Evolutionary conservation across 208 protist genomes (phyloP), one percentile per base, ranked within the genome.

Genomic region (Naegleria lovaniensis): DNA sequence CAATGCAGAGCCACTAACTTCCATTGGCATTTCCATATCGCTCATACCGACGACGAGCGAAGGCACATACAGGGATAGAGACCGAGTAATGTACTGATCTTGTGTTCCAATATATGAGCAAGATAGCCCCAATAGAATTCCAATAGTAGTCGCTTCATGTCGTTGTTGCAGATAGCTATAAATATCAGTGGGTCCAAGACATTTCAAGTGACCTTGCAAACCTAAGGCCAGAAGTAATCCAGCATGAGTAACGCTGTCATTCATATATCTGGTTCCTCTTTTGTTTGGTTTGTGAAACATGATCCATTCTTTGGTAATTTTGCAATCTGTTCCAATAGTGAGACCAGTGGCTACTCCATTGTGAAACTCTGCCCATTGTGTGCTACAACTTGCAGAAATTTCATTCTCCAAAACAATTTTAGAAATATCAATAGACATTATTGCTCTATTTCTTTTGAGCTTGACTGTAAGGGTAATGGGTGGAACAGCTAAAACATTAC

Each of bases 191-290:
- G 90, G 90, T 0, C 93, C 89, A 0, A 97, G 91, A 6, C 90
- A 91, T 1, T 59, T 48, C n/a, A 97, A 90, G 38, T 96, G 93
- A 5, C 96, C 96, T 83, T 94, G 93, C 55, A 97, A 88, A 15
- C 96, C 96, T 0, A 97, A 91, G 0, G 92, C 95, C 41, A 97
- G 85, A 5, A 97, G 83, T 6, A 97, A 89, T 38, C 96, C 96
- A 13, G 95, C 94, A 85, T 94, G 92, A 16, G 43, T 41, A 16
- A 88, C 48, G 52, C 67, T 94, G 25, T 90, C 79, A 58, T 94
- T 59, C 36, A 38, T 38, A 38, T 16, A 48, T 33, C n/a, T 11
- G 5, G 7, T 40, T 6, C 9, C 75, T n/a, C 22, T 11, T 76
- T 89, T 39, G 9, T 92, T 59, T 0, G 94, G 94, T 76, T 92